phyloP scores from a whole-genome alignment of 2,329 filamentous ascomycete species.

The Aspergillus clavatus region DNA sequence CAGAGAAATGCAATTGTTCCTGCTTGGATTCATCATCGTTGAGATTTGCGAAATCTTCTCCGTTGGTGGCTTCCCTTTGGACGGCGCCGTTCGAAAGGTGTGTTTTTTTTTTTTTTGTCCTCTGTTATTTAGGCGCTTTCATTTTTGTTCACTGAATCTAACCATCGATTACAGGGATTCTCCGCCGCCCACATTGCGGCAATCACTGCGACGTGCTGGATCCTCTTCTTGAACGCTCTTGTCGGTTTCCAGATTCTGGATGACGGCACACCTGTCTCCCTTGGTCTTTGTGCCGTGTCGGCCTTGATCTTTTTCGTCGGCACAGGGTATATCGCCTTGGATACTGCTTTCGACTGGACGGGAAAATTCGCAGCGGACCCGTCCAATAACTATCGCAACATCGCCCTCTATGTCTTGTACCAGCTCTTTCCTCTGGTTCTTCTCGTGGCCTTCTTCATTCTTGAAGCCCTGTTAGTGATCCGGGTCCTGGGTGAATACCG shows the following conservation, averaged over 20 bases:
- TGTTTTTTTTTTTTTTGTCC: slow-evolving; percentile 39
- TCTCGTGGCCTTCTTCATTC: slow-evolving; percentile 77
- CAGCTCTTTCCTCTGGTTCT: slow-evolving; percentile 85
- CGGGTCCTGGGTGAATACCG: slow-evolving; percentile 79
- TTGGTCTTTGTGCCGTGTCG: slow-evolving; percentile 69
- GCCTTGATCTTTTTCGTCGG: slow-evolving; percentile 72
- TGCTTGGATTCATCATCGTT: slow-evolving; percentile 78
- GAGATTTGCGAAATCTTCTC: slow-evolving; percentile 96
- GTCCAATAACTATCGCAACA: slow-evolving; percentile 59
- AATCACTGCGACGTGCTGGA: slow-evolving; percentile 83
- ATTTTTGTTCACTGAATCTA: slow-evolving; percentile 5
- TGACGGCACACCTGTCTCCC: slow-evolving; percentile 80
- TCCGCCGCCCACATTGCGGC: slow-evolving; percentile 84
- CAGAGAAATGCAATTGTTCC: slow-evolving; percentile 95
- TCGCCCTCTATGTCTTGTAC: slow-evolving; percentile 90
- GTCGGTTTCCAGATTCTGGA: slow-evolving; percentile 93
- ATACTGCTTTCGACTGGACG: slow-evolving; percentile 85
- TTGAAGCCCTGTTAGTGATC: slow-evolving; percentile 80
- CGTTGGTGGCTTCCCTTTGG: slow-evolving; percentile 79
- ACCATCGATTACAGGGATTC: slow-evolving; percentile 59
- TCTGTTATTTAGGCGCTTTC: too few relatives aligned
- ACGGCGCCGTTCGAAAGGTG: slow-evolving; percentile 61
- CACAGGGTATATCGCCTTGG: slow-evolving; percentile 90
- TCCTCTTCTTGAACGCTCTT: slow-evolving; percentile 83
- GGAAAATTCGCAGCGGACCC: slow-evolving; percentile 64